phyloP scores from a whole-genome alignment of 306 rosid genomes.

The Corylus avellana region DNA sequence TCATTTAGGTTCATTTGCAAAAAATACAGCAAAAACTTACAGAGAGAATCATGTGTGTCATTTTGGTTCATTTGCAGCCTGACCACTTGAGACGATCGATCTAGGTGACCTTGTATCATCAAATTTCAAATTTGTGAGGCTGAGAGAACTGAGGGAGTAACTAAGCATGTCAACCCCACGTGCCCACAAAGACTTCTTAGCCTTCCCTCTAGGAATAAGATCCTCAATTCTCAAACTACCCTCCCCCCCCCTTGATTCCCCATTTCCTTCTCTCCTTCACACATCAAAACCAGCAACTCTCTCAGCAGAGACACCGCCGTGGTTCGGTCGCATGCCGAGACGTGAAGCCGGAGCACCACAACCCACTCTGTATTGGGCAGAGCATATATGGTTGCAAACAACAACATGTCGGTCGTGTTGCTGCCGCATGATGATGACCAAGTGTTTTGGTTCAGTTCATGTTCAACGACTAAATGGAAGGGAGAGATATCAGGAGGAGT shows the following conservation, averaged over 20 bases:
- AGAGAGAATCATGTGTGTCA: slow-evolving; percentile 43
- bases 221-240: slow-evolving; percentile 45
- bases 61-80: slow-evolving; percentile 42
- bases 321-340: slow-evolving; percentile 59
- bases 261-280: neutral
- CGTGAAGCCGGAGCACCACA: slow-evolving; percentile 47
- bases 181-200: slow-evolving; percentile 47
- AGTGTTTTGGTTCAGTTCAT: slow-evolving; percentile 44
- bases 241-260: neutral
- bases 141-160: slow-evolving; percentile 50
- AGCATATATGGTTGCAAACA: slow-evolving; percentile 36
- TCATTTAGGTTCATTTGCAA: no score
- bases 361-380: slow-evolving; percentile 28
- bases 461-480: slow-evolving; percentile 47
- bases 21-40: slow-evolving; percentile 27
- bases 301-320: slow-evolving; percentile 50
- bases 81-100: slow-evolving; percentile 45
- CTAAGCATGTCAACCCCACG: slow-evolving; percentile 53
- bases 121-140: slow-evolving; percentile 52
- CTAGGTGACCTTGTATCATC: slow-evolving; percentile 33
- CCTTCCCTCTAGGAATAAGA: slow-evolving; percentile 35
- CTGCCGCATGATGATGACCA: slow-evolving; percentile 19
- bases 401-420: slow-evolving; percentile 22
- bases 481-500: slow-evolving; percentile 28
- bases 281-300: slow-evolving; percentile 35